Evolutionary conservation across 331 rosid species (phyloP).

Genomic region (Cydonia oblonga): DNA sequence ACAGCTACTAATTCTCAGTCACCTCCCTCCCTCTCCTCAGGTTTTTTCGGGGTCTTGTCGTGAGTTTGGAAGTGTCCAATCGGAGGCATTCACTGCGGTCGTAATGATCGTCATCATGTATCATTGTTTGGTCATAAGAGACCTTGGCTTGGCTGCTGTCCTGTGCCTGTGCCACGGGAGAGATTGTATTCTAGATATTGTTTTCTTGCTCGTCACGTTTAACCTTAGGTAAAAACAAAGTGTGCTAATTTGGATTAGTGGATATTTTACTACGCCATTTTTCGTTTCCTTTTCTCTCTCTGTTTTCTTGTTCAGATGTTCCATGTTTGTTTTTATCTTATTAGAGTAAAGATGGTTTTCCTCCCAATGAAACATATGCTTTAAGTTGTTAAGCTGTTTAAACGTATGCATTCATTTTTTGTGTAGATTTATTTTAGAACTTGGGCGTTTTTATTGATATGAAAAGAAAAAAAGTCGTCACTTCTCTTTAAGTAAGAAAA

Average conservation of each 20-base stretch:
- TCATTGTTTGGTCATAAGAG: constrained; percentile 60
- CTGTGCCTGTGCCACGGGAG: constrained; percentile 53
- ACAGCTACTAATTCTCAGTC: constrained; percentile 61
- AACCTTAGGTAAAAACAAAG: constrained; percentile 45
- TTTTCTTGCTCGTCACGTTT: constrained; percentile 35
- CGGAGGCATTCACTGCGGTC: constrained; percentile 31
- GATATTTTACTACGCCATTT: background rate
- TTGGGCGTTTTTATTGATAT: too few relatives aligned
- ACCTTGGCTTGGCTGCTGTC: constrained; percentile 54
- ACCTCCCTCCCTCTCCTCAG: constrained; percentile 38
- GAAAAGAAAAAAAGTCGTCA: too few relatives aligned
- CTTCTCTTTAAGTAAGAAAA: too few relatives aligned
- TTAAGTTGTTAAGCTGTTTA: background rate
- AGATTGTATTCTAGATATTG: constrained; percentile 51
- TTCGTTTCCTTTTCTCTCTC: background rate
- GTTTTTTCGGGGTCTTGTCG: constrained; percentile 49
- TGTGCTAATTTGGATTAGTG: constrained; percentile 72
- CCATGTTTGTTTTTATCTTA: background rate
- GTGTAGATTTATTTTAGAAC: too few relatives aligned
- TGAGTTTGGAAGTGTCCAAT: constrained; percentile 54
- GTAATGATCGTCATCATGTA: constrained; percentile 28
- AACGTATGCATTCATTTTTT: background rate
- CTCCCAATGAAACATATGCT: background rate
- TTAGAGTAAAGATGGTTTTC: background rate
- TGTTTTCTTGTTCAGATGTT: background rate